phyloP scores from a whole-genome alignment of 331 rosid genomes.

The Pyrus hybrid region DNA sequence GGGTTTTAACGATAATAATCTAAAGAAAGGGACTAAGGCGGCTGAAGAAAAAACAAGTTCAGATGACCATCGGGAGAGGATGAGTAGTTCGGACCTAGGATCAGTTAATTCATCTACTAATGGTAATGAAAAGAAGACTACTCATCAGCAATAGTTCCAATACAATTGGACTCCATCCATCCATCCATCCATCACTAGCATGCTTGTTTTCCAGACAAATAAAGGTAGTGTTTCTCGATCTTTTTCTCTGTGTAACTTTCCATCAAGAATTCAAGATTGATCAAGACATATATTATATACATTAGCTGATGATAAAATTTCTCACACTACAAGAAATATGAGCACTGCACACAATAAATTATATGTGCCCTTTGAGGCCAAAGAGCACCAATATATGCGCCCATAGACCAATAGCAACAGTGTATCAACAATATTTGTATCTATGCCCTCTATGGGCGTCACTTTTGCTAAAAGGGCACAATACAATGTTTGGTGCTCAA shows the following conservation, averaged over 20 bases:
- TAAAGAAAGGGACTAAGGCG: neutral
- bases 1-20: neutral
- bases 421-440: too few relatives aligned
- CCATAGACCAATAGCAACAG: too few relatives aligned
- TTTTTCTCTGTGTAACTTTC: neutral
- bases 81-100: too few relatives aligned
- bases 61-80: neutral
- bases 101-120: neutral
- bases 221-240: slow-evolving; percentile 32
- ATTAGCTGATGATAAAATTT: too few relatives aligned
- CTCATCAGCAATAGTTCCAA: slow-evolving; percentile 19
- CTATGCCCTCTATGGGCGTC: too few relatives aligned
- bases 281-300: too few relatives aligned
- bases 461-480: too few relatives aligned
- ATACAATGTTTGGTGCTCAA: too few relatives aligned
- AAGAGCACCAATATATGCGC: too few relatives aligned
- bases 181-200: neutral
- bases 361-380: too few relatives aligned
- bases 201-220: slow-evolving; percentile 13
- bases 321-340: too few relatives aligned
- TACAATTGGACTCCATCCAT: neutral
- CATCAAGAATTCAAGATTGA: neutral
- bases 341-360: too few relatives aligned
- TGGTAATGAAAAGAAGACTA: neutral
- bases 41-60: slow-evolving; percentile 28